Conservation (phyloP, 371 early-diverging fungal genomes). For the Actinomortierella wolfii region DNA sequence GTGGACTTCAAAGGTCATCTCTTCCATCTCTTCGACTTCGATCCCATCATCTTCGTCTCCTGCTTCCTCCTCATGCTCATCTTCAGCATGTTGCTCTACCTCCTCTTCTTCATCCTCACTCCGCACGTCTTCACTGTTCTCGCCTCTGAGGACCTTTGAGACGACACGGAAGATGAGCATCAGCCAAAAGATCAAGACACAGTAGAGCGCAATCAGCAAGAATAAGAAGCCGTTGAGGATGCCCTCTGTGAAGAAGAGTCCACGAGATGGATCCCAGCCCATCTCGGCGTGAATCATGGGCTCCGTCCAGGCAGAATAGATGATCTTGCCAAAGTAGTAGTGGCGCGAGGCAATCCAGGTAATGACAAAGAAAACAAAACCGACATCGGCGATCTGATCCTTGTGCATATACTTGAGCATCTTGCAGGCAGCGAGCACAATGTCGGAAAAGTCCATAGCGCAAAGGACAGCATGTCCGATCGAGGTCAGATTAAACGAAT, state of each 20-base stretch:
- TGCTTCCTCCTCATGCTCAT: background rate
- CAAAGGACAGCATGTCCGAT: slow-evolving; percentile 83
- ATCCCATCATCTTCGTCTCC: no score
- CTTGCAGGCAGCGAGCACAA: slow-evolving; percentile 76
- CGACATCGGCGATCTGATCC: slow-evolving; percentile 64
- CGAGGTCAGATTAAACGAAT: slow-evolving; percentile 75
- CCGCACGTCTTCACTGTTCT: slow-evolving; percentile 73
- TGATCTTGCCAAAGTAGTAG: slow-evolving; percentile 59
- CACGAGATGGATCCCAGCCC: slow-evolving; percentile 72
- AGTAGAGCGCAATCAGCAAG: slow-evolving; percentile 64
- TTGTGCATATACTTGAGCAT: slow-evolving; percentile 73
- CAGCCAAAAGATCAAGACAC: slow-evolving; percentile 80
- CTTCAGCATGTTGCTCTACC: background rate
- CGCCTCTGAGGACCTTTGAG: slow-evolving; percentile 62
- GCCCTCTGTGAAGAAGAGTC: slow-evolving; percentile 59
- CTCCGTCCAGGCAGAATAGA: slow-evolving; percentile 59
- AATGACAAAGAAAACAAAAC: slow-evolving; percentile 77
- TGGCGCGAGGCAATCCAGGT: slow-evolving; percentile 84
- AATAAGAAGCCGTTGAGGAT: slow-evolving; percentile 60
- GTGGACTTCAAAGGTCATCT: no score
- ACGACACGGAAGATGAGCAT: slow-evolving; percentile 72
- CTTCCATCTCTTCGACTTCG: no score
- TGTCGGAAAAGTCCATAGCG: slow-evolving; percentile 83
- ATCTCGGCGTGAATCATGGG: slow-evolving; percentile 51
- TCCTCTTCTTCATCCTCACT: slow-evolving; percentile 57